phyloP scores from a whole-genome alignment of 352 stramenopile species.

The Pythium brassicae region DNA sequence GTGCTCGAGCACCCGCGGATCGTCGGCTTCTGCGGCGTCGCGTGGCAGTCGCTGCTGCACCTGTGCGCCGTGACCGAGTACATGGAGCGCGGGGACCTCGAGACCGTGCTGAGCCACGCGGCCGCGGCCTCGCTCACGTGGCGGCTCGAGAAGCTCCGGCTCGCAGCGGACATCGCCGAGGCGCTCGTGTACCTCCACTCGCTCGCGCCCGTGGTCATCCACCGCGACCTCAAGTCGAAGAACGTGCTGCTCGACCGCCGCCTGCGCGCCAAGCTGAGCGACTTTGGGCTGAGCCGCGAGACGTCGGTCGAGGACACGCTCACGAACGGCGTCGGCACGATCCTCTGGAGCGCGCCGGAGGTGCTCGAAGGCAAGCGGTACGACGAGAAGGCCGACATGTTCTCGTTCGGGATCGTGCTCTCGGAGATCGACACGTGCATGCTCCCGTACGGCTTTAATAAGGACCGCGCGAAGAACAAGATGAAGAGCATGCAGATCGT shows the following conservation, averaged over 20 bases:
- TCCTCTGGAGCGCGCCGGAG: conserved; percentile 68
- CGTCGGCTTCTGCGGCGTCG: conserved; percentile 75
- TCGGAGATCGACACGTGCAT: conserved; percentile 76
- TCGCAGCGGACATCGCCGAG: conserved; percentile 58
- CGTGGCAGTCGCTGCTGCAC: conserved; percentile 73
- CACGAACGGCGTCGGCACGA: conserved; percentile 74
- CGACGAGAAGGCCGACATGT: conserved; percentile 76
- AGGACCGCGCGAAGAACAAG: conserved; percentile 41
- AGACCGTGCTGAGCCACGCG: conserved; percentile 38
- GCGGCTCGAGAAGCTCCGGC: conserved; percentile 47
- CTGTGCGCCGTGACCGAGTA: conserved; percentile 79
- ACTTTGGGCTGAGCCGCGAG: conserved; percentile 69
- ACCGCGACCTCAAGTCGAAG: conserved; percentile 40
- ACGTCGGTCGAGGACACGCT: conserved; percentile 68
- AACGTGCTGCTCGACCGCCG: conserved; percentile 43
- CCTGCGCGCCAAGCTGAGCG: conserved; percentile 62
- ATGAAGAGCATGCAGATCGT: conserved; percentile 84
- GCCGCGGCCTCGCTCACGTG: conserved; percentile 41
- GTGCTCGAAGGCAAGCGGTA: conserved; percentile 70
- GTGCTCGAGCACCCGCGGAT: conserved; percentile 77
- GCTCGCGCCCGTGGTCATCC: conserved; percentile 43
- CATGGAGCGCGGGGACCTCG: conserved; percentile 70
- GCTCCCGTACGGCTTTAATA: conserved; percentile 65
- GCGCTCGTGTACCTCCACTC: conserved; percentile 49
- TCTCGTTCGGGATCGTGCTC: conserved; percentile 69